Conservation (phyloP, 352 stramenopile species). For the Pythium biforme region DNA sequence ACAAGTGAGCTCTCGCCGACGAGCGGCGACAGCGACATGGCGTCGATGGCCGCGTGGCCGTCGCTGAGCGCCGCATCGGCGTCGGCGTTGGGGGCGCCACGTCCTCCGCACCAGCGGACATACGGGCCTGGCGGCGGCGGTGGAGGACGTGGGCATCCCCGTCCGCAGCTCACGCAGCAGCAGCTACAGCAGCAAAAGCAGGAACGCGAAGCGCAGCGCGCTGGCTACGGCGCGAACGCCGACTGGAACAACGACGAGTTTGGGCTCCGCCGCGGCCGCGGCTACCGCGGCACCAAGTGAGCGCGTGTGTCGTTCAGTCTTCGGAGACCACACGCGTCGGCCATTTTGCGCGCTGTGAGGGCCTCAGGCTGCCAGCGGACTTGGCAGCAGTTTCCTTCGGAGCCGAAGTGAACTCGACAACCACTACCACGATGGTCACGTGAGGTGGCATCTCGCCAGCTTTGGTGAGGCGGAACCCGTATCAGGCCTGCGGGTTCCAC, state of each 20-base stretch:
- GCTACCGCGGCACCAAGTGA: slow-evolving; percentile 57
- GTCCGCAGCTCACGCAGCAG: slow-evolving; percentile 18
- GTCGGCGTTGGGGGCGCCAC: background rate
- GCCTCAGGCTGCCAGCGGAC: no score
- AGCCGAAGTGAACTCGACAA: background rate
- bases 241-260: slow-evolving; percentile 89
- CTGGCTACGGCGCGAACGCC: slow-evolving; percentile 58
- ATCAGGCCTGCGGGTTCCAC: no score
- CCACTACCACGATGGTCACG: no score
- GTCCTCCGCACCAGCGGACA: background rate
- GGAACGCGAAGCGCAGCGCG: slow-evolving; percentile 33
- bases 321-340: background rate
- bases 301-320: no score
- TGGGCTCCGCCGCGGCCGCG: slow-evolving; percentile 59
- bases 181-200: slow-evolving; percentile 29
- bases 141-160: background rate
- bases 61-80: background rate
- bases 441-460: no score
- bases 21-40: slow-evolving; percentile 11
- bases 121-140: background rate
- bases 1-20: slow-evolving; percentile 19
- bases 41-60: slow-evolving; percentile 16
- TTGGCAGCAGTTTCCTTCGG: no score
- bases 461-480: no score
- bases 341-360: no score